Base-by-base conservation (phyloP, 75 land plant species). In the Azolla pinnata region DNA sequence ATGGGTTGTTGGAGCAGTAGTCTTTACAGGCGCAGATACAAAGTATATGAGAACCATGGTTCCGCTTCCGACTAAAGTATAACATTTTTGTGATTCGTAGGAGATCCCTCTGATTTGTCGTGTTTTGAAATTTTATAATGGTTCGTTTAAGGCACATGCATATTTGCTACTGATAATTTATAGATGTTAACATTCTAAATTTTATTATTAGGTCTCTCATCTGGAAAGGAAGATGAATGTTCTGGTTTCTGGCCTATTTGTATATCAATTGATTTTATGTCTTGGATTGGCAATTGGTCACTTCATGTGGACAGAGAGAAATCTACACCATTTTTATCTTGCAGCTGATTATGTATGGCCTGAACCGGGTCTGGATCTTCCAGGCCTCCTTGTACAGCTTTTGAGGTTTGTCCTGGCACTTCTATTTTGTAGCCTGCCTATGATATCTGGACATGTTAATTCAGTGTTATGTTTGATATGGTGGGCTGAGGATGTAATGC, bases 1-100 rank as follows among this genome's bases (percentile, higher is more conserved):
- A 44, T 73, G 75, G 75, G 64, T 73, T 8, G 42, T 73, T 9
- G 75, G 75, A 2, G 63, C 59, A 1, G 68, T 71, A 29, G 65
- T 73, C 12, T 73, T 59, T 34, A 73, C 75, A 27, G 75, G 75
- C 42, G 64, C 29, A 0, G 75, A 73, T 55, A 73, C 75, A 29
- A 73, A 73, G 38, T 30, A 57, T 44, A 56, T 73, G 59, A 68
- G 47, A 32, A 73, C 66, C 64, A 73, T 56, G 70, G 59, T 67
- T 10, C 17, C 51, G 20, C 59, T 53, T 25, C 70, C 31, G 28
- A 45, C 14, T 18, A 73, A 73, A 63, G 75, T 72, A 49, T n/a
- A n/a, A n/a, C n/a, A n/a, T n/a, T n/a, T n/a, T n/a, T n/a, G n/a
- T n/a, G n/a, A n/a, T n/a, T n/a, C n/a, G n/a, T n/a, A n/a, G n/a